Conservation (phyloP, 176 grass and related monocot genomes). For the Musa itinerans region DNA sequence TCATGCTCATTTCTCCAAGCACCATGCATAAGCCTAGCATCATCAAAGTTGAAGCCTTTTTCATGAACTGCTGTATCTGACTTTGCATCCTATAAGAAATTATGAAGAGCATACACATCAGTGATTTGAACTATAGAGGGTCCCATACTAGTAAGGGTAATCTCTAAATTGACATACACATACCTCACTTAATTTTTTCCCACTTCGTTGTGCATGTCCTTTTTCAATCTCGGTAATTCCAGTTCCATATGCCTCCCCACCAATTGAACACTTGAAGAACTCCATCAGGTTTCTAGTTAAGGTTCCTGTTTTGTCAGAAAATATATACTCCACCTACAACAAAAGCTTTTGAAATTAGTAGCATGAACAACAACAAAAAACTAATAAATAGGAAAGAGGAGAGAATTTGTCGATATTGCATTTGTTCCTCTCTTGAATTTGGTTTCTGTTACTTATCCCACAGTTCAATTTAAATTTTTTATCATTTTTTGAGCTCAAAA, state of each 20-base stretch:
- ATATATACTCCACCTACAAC: constrained; percentile 92
- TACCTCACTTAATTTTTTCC: constrained; percentile 70
- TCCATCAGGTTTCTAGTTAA: constrained; percentile 99
- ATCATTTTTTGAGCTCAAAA: too few relatives aligned
- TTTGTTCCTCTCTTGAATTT: background rate
- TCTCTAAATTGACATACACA: constrained; percentile 5
- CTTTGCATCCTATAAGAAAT: constrained; percentile 43
- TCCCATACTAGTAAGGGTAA: background rate
- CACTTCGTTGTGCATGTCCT: constrained; percentile 59
- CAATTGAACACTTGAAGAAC: constrained; percentile 98
- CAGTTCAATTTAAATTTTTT: background rate
- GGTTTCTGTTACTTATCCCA: too few relatives aligned
- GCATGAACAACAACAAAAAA: constrained; percentile 5
- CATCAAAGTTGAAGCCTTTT: constrained; percentile 99
- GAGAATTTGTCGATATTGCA: background rate
- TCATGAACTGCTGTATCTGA: constrained; percentile 52
- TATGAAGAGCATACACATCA: constrained; percentile 3
- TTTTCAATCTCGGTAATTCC: constrained; percentile 91
- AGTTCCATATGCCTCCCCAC: constrained; percentile 86
- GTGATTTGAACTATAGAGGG: background rate
- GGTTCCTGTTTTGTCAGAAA: constrained; percentile 99
- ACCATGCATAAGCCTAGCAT: constrained; percentile 78
- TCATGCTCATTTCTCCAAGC: constrained; percentile 92
- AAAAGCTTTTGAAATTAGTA: constrained; percentile 21
- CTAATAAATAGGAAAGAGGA: background rate